Base-by-base conservation (phyloP, 352 stramenopile species). In the Plasmopara viticola region DNA sequence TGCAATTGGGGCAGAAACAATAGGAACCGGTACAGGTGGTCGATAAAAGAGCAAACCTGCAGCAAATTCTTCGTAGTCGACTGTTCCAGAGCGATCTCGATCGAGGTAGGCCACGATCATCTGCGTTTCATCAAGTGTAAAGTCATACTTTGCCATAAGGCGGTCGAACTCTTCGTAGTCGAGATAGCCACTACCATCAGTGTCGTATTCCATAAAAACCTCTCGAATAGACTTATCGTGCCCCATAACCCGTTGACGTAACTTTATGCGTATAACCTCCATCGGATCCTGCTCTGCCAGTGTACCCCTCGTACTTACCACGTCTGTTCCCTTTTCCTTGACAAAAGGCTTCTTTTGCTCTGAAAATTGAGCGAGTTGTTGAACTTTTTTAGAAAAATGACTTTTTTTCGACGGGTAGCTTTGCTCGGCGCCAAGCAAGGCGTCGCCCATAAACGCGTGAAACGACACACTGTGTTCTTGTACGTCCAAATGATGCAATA, bases 51-150 rank as follows among this genome's bases (percentile, higher is more conserved):
- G 57, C n/a, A 89, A 44, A 1, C 78, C 78, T 1, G 68, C 68
- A 0, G 78, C 73, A 49, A 86, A 89, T 44, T 89, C 78, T 43
- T 86, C 71, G 34, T 89, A 89, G 58, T 87, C 78, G 40, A 89
- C 78, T 10, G 75, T 84, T 1, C 78, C 73, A 25, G 75, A 89
- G 17, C 44, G 53, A 48, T 89, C 78, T 17, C 57, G 48, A 14
- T 89, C 78, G 15, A 89, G 47, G 20, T 72, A 86, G 14, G 71
- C 63, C 8, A 86, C 69, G n/a, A 76, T 53, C 5, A 54, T 49
- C 0, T 52, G 51, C 0, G 71, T 70, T 46, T 89, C 75, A 2
- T 84, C 70, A 0, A 51, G 33, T 4, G 63, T 62, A 47, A 86
- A 86, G 9, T 65, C 60, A 62, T 88, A 81, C 33, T 74, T 70